Base-by-base conservation (phyloP, 78 protist genomes). In the Dictyostelium brefeldianum region DNA sequence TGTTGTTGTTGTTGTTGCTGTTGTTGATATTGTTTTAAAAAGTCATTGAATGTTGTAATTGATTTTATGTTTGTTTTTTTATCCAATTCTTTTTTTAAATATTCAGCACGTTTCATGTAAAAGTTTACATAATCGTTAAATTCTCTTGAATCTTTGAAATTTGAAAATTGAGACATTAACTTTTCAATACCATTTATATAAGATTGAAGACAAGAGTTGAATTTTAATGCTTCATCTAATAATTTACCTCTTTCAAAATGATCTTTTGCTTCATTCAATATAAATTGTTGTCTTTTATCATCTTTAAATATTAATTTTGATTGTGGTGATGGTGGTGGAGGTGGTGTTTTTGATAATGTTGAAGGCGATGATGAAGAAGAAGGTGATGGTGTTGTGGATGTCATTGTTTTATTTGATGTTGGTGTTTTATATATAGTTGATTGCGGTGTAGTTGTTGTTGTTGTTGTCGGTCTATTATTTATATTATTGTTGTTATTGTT, bases 181-280 rank as follows among this genome's bases (percentile, higher is more conserved):
- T 83, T 83, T n/a, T 71, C 91, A 43, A 83, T 29, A n/a, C 91
- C 91, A 53, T 83, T 81, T 29, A 78, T 83, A 71, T 83, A 83
- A 53, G 51, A 83, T 54, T 29, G 20, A 27, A 83, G 36, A 22
- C 80, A 64, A 17, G 29, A 54, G 14, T 54, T 10, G 15, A 51
- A 83, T 8, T 83, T 78, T 29, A 51, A 8, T 31, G 51, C n/a
- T 56, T 83, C 74, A 71, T 83, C 91, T 8, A 46, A 17, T 18
- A n/a, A n/a, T 83, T 54, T 69, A 22, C 73, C 91, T 22, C 43
- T 78, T 54, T 83, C 91, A 12, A 83, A 53, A 10, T 69, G 62
- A 36, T 46, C 9, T 8, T 51, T 69, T 50, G 80, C 80, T 56
- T 54, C 50, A 11, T 78, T 78, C 53, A 48, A 48, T 78, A 22